Conservation (phyloP, 148 eudicot genomes). For the Rheum nobile region DNA sequence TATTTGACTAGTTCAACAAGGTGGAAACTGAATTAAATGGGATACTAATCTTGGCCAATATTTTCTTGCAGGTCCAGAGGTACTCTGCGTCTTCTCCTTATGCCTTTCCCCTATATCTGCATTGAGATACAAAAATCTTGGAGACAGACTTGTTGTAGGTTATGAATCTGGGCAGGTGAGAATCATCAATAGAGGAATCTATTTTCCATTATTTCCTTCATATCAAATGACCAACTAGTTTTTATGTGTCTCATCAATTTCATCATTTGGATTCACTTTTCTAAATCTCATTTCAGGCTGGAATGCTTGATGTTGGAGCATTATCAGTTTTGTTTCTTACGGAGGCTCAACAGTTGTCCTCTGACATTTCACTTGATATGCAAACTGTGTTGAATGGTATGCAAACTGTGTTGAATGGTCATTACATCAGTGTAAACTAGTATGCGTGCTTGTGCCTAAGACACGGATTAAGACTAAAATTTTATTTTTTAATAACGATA, state of each 20-base stretch:
- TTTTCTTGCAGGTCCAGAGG: too few relatives aligned
- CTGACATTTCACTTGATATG: slow-evolving; percentile 38
- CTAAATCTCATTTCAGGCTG: slow-evolving; percentile 42
- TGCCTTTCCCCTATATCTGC: slow-evolving; percentile 53
- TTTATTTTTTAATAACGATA: too few relatives aligned
- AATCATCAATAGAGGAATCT: background rate
- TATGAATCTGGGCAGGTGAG: slow-evolving; percentile 71
- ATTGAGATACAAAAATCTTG: slow-evolving; percentile 43
- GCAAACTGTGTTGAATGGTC: too few relatives aligned
- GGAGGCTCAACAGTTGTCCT: slow-evolving; percentile 44
- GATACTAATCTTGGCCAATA: too few relatives aligned
- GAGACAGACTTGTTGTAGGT: slow-evolving; percentile 64
- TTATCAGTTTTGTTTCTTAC: slow-evolving; percentile 53
- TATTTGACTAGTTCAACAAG: too few relatives aligned
- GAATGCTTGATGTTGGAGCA: slow-evolving; percentile 51
- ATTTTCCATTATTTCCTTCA: background rate
- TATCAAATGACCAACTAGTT: background rate
- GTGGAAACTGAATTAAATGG: too few relatives aligned
- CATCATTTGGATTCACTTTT: background rate
- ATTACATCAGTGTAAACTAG: slow-evolving; percentile 12
- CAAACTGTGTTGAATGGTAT: slow-evolving; percentile 24
- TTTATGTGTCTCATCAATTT: slow-evolving; percentile 6
- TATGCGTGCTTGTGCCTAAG: too few relatives aligned
- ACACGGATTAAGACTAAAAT: too few relatives aligned
- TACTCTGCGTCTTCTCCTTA: slow-evolving; percentile 50